Evolutionary conservation across 2,329 filamentous ascomycete species (phyloP), one percentile per base, ranked within the genome.

Genomic region (Fusarium sp.): DNA sequence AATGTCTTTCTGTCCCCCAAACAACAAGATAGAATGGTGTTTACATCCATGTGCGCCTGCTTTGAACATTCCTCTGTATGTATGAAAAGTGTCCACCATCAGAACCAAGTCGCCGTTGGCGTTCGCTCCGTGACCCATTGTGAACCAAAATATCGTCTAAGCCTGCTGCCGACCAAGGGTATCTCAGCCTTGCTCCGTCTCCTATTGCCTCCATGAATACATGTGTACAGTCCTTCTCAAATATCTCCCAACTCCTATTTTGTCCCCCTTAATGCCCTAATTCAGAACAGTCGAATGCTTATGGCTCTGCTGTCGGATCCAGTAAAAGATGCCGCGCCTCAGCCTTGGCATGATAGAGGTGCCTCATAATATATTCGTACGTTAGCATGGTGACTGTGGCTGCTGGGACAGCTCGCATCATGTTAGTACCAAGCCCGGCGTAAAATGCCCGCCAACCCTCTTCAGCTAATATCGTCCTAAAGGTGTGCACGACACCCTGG

Each of bases 401-500:
- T 22, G 96, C 94, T 32, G 96, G 96, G 14, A 99, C 91, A 9
- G 96, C 96, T 57, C 96, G 88, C 84, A 98, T 93, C 88, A 99
- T 92, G 80, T 99, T 99, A 48, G 95, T 97, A 37, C 96, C 96
- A 84, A 99, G 93, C 35, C 96, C 96, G 23, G 94, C 95, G 78
- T 99, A 99, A 74, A 99, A 98, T 5, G 95, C 95, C 65, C 92
- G 87, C 94, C 95, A 97, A 8, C 96, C 96, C 79, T 99, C 96
- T 78, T 99, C 96, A 33, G 83, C 83, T 37, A 97, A 82, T 64
- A 99, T 98, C 4, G 90, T 94, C 65, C 89, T 88, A 78, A 91
- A 95, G 0, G 95, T 97, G 75, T 87, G 89, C 44, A 94, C 78
- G 33, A 97, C 87, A 44, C 96, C 96, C 68, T 83, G 86, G 77